These are phyloP conservation scores for Cyberlindnera americana DNA, from an alignment of 805 yeast genomes.

Conservation along the genomic window DNA sequence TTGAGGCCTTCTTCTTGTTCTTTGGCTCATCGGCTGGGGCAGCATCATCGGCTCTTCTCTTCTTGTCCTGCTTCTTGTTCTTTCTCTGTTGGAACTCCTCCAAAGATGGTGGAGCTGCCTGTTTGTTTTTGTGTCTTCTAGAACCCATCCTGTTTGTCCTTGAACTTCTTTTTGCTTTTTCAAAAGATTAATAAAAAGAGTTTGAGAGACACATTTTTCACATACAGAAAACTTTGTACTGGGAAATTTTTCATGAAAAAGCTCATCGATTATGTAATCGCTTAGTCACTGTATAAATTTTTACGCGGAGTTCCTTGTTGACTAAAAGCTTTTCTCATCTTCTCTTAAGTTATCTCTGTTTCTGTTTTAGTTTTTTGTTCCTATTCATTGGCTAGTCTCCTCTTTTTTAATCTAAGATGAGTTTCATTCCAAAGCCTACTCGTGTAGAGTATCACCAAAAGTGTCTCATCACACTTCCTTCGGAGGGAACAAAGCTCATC, in stretches of 20 bases:
- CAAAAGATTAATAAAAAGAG: neutral
- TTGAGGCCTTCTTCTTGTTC: constrained; percentile 20
- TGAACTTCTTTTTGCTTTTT: neutral
- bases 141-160: constrained; percentile 55
- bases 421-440: constrained; percentile 18
- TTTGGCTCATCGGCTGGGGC: constrained; percentile 26
- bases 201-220: neutral
- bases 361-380: neutral
- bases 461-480: constrained; percentile 73
- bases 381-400: too few species aligned
- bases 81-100: constrained; percentile 69
- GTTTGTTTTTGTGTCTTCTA: constrained; percentile 88
- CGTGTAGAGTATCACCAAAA: constrained; percentile 26
- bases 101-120: constrained; percentile 84
- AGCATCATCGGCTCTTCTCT: constrained; percentile 32
- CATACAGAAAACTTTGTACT: neutral
- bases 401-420: too few species aligned
- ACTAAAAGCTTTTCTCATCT: neutral
- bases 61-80: constrained; percentile 33
- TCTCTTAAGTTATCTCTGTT: neutral
- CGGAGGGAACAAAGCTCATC: constrained; percentile 73
- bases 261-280: constrained; percentile 3
- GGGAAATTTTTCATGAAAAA: constrained; percentile 8
- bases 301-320: neutral
- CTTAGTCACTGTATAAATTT: neutral